Base-by-base conservation (phyloP, 2,329 filamentous ascomycete species). In the Clarireedia homoeocarpa region DNA sequence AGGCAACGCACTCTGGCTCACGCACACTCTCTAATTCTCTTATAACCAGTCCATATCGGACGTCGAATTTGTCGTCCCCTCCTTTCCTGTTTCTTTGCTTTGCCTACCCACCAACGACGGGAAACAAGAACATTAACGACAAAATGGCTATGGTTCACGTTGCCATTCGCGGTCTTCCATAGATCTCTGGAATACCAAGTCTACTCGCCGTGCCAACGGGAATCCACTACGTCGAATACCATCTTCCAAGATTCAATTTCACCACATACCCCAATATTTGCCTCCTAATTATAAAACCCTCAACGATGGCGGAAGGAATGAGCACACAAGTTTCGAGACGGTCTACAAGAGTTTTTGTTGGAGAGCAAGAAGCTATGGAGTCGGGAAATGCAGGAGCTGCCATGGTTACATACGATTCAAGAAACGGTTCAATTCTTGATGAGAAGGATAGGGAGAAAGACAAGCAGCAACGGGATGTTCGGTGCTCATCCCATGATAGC, bases 241-340 rank as follows among this genome's bases (percentile, higher is more conserved):
- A 42, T n/a, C 30, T 12, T 34, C 30, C 5, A 34, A 34, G 30
- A 34, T 4, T 12, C 30, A 12, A 34, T 34, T 34, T 9, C 30
- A 12, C 2, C 5, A 34, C 30, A 9, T 9, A 34, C 30, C 10
- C 30, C 10, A 27, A 34, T 34, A 34, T 34, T 34, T 34, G 30
- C 39, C 39, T 7, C 6, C 14, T 4, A 14, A 42, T 14, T 42
- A 42, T 42, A 10, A 20, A 58, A 3, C 20, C 10, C 61, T 5
- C 51, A 39, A 59, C 45, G 17, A 61, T 59, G 58, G 44, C 53
- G 14, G 57, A 57, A 15, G 59, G 48, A 44, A 45, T 27, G 5
- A 55, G 27, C 34, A 44, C 56, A 7, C 55, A 52, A 39, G 49
- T 65, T 27, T 65, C 64, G 26, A 60, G 60, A 53, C 56, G 62